Evolutionary conservation across 2,329 filamentous ascomycete species (phyloP), one percentile per base, ranked within the genome.

Genomic region (Hirsutella minnesotensis): DNA sequence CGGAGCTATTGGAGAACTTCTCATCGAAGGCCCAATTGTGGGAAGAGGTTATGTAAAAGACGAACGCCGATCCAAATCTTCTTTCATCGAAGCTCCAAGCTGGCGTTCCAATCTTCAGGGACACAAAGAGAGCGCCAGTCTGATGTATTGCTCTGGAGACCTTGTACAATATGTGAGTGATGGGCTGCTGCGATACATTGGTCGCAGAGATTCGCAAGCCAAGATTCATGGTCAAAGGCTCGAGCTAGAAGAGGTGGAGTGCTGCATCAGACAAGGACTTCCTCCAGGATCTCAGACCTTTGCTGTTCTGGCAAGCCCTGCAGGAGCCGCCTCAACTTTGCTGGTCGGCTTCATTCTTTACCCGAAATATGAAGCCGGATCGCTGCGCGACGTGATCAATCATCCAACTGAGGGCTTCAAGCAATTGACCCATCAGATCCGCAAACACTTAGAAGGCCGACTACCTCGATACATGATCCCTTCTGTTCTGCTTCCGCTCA

Each of bases 11-110:
- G 59, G 58, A 4, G 62, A 65, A 46, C 52, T 65, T 15, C 47
- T 62, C 8, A 47, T 68, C 33, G 61, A 62, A 40, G 65, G 67
- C 1, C 70, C 70, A 2, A 61, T 65, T 2, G 63, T 76, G 9
- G 69, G 65, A 16, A 57, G 64, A 38, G 69, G 71, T 29, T 77
- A 76, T 44, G 54, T 72, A n/a, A 66, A 68, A 41, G 53, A 59
- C 19, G 13, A 51, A 34, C 42, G 43, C 9, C 44, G 46, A n/a
- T 59, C 67, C 59, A 44, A 55, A 46, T 9, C 44, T 5, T 46
- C 46, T 2, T 58, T 58, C 29, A 49, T 61, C 40, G 60, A 70
- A 24, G 54, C 59, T 19, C 58, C 63, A 5, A 53, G 52, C 5
- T 78, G 71, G 70, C 57, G 42, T 10, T 30, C 30, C 8, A 15